Evolutionary conservation across 257 asterid species (phyloP).

Genomic region (Rubia yunnanensis): DNA sequence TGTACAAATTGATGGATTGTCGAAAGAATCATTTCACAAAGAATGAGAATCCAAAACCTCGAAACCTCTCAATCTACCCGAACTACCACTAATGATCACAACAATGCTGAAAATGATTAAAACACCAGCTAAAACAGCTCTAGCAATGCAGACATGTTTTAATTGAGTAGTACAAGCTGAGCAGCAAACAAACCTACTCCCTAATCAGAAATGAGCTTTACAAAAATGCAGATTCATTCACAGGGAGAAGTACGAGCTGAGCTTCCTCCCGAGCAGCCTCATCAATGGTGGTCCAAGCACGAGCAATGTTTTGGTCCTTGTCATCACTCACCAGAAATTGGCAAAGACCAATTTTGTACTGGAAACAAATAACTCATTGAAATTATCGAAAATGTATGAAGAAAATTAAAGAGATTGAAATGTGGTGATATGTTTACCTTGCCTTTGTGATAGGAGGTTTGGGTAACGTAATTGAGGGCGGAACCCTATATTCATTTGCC

Average conservation of each 20-base stretch:
- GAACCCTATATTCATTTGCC: constrained; percentile 67
- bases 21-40: constrained; percentile 32
- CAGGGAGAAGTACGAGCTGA: constrained; percentile 74
- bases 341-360: constrained; percentile 84
- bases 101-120: neutral
- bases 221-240: constrained; percentile 17
- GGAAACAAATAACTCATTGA: constrained; percentile 19
- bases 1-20: constrained; percentile 79
- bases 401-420: no score
- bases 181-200: constrained; percentile 6
- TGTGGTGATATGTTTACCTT: no score
- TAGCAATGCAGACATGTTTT: neutral
- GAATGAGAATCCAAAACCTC: no score
- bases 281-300: constrained; percentile 50
- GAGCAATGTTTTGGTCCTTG: constrained; percentile 57
- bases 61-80: neutral
- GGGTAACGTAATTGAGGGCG: no score
- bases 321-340: constrained; percentile 58
- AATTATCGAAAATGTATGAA: no score
- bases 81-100: neutral
- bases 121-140: no score
- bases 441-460: no score
- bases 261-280: constrained; percentile 67
- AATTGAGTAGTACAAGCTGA: neutral
- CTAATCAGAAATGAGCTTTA: neutral